A percentile compares a stretch with the other conserved stretches of the same genome.
Conservation (phyloP, 345 rosid species). For the Acer yangbiense region DNA sequence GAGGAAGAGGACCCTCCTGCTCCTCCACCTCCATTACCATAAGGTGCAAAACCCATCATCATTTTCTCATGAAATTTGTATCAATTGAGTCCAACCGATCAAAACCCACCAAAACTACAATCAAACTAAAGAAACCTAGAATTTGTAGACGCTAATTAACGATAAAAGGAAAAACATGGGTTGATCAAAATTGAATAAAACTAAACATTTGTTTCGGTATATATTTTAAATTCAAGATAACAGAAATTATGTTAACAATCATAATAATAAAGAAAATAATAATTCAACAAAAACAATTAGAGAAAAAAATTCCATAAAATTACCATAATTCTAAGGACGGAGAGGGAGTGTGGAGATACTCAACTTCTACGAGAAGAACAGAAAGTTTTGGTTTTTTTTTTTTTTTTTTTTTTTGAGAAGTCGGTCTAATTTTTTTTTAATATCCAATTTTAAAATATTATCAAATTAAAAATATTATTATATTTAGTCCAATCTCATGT, state of each 20-base stretch:
- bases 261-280: no score
- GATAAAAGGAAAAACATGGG: neutral
- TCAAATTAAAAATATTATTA: no score
- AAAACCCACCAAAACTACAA: conserved; percentile 10
- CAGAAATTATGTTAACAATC: no score
- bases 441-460: no score
- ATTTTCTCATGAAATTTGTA: neutral
- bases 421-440: no score
- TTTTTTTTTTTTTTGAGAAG: no score
- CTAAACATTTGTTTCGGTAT: no score
- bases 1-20: conserved; percentile 41
- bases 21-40: conserved; percentile 24
- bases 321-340: neutral
- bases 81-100: conserved; percentile 11
- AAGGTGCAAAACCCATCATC: conserved; percentile 46
- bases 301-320: neutral
- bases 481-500: no score
- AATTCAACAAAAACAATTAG: no score
- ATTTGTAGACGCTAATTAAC: neutral
- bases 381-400: no score
- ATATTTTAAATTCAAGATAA: no score
- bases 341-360: neutral
- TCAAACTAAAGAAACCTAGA: neutral
- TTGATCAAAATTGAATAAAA: no score
- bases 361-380: neutral